phyloP scores from a whole-genome alignment of 106 monocot genomes.

The Posidonia australis region DNA sequence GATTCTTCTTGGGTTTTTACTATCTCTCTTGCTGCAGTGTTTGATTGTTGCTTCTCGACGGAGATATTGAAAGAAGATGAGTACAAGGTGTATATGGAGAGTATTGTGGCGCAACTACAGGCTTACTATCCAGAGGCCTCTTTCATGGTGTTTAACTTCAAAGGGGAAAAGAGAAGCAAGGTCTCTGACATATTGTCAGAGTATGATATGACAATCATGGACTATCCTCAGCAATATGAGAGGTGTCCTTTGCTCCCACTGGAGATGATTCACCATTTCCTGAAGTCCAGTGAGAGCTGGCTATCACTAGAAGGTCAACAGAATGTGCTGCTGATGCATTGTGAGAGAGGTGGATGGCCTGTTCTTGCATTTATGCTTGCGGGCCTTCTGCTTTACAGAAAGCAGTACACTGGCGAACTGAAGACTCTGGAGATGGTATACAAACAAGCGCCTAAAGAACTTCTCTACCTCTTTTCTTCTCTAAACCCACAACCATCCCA shows the following conservation, averaged over 20 bases:
- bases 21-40: slow-evolving; percentile 39
- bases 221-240: slow-evolving; percentile 60
- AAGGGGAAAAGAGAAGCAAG: slow-evolving; percentile 33
- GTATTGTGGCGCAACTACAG: slow-evolving; percentile 61
- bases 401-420: slow-evolving; percentile 66
- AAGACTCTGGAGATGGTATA: slow-evolving; percentile 87
- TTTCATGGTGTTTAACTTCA: slow-evolving; percentile 71
- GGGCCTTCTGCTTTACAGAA: slow-evolving; percentile 67
- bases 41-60: slow-evolving; percentile 89
- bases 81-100: slow-evolving; percentile 51
- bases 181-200: slow-evolving; percentile 43
- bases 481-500: slow-evolving; percentile 77
- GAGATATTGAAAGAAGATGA: slow-evolving; percentile 53
- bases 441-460: slow-evolving; percentile 76
- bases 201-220: slow-evolving; percentile 48
- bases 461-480: slow-evolving; percentile 41
- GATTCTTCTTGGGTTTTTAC: background rate
- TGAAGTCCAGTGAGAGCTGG: slow-evolving; percentile 74
- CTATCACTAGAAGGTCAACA: slow-evolving; percentile 51
- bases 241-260: slow-evolving; percentile 82
- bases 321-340: slow-evolving; percentile 87
- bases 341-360: slow-evolving; percentile 94
- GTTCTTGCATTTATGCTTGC: slow-evolving; percentile 94
- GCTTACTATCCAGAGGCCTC: slow-evolving; percentile 62
- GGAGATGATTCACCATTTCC: slow-evolving; percentile 60